Base-by-base conservation (phyloP, 2,329 filamentous ascomycete genomes). In the Ilyonectria destructans region DNA sequence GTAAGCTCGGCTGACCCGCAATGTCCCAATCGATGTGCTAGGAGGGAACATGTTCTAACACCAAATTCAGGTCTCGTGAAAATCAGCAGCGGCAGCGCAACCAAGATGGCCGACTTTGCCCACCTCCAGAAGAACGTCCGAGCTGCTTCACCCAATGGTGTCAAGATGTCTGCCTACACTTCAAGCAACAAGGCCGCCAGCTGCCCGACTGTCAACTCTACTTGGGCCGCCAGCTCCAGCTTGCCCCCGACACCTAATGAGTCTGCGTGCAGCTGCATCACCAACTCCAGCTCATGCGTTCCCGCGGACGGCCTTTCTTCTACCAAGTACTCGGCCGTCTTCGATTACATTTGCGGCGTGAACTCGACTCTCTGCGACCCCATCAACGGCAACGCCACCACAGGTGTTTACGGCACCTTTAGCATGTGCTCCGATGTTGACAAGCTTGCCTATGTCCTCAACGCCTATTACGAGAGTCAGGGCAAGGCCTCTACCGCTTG, bases 191-290 rank as follows among this genome's bases (percentile, higher is more conserved):
- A 88, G 58, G 85, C 90, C 23, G 87, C 89, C 58, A 80, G 87
- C 56, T 99, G 96, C 89, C 96, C 96, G 21, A 85, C 85, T 15
- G 82, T 91, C 67, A 85, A 82, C 75, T 73, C 82, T 33, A 85
- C 84, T 77, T 99, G 96, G 96, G 85, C 87, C 73, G 81, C 80
- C 51, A 86, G 88, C 69, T 85, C 87, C 49, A 85, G 84, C 65
- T 93, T 99, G 40, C 96, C 96, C 33, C 96, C 95, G 10, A 89
- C 89, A 9, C 95, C 95, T 71, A 93, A 98, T 83, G 78, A 89
- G 55, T 78, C 89, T 51, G 90, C 97, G 55, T 99, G 96, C 88
- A 82, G 86, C 67, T 99, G 96, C 89, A 97, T 97, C 93, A 88
- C 89, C 80, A 85, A 88, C 71, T 90, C 90, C 54, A 85, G 97